Base-by-base conservation (phyloP, 2,329 filamentous ascomycete species). In the Eutypa lata region DNA sequence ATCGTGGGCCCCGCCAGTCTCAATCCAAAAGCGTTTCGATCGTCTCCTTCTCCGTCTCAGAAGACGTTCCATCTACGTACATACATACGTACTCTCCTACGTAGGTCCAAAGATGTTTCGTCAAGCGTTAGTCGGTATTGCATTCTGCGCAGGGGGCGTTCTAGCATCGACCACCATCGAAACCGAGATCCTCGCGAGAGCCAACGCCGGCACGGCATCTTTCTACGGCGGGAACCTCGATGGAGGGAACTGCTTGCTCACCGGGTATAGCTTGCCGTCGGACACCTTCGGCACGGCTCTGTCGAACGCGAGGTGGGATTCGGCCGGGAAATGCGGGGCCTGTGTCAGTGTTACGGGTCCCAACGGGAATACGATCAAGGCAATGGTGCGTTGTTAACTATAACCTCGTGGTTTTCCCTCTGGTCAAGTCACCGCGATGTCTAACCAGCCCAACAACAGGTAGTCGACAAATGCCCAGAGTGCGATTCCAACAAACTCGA, bases 241-340 rank as follows among this genome's bases (percentile, higher is more conserved):
- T 5, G 84, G 84, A 38, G 86, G 86, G 56, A 77, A 76, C 53
- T 89, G 86, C 69, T 82, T 79, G 13, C 87, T 88, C 73, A 73
- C 75, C 7, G 80, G 76, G 48, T 87, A 87, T 71, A 84, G 77
- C 2, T 71, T 88, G 24, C 84, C 85, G 7, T 72, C 77, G 11
- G 73, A 74, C 13, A 68, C 88, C 52, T 82, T 73, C 60, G 86
- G 86, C 51, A 84, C 83, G 10, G 86, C 86, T 2, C 76, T 84
- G 48, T 82, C 84, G 1, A 77, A 77, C 38, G 70, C 74, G 3
- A 79, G 77, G 59, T 89, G 86, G 86, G 68, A 76, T 48, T 69
- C 65, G 49, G 75, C 78, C 2, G 75, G 72, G 42, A 73, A 81
- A 57, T 89, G 86, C 61, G 86, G 86, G 57, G 72, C 76, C 19